Base-by-base conservation (phyloP, 2,329 filamentous ascomycete species). In the Fusarium falciforme region DNA sequence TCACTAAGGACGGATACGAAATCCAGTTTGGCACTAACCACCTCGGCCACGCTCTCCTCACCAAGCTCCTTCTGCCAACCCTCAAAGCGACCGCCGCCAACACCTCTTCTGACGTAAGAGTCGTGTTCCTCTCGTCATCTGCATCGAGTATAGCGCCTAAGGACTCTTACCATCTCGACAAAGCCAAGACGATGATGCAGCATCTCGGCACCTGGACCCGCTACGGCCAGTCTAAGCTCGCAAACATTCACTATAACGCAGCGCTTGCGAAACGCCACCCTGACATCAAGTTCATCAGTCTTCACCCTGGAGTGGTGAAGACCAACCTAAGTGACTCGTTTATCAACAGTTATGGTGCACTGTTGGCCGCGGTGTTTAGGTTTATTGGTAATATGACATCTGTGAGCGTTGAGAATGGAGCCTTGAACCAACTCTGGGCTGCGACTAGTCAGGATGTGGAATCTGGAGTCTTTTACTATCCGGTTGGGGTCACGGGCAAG, bases 1-100 rank as follows among this genome's bases (percentile, higher is more conserved):
- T 52, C 9, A 68, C 66, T 10, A 33, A 68, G 20, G 66, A 88
- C 20, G 86, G 86, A 14, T 88, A 87, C 67, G 87, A 89, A 72
- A 72, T 84, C 14, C 84, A 87, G 66, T 87, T 88, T 66, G 85
- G 83, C 1, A 85, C 82, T 2, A 89, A 89, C 66, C 85, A 88
- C 72, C 70, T 88, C 38, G 86, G 86, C n/a, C 86, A 87, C 62
- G 84, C 86, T 7, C 80, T 86, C 5, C 79, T 88, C 11, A 81
- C 82, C 10, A 82, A 83, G 64, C 80, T 84, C 5, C 77, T 87
- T 2, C 54, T 80, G 14, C 82, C 80, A 2, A 25, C 74, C 2
- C 71, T 83, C 52, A 57, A 71, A 5, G 72, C 72, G 64, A 82
- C 82, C 2, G 79, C 79, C 2, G 20, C 58, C 14, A 52, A 64